These are phyloP conservation scores for Simplicillium aogashimaense DNA, from an alignment of 2,329 filamentous ascomycete species.

Conservation along the genomic window DNA sequence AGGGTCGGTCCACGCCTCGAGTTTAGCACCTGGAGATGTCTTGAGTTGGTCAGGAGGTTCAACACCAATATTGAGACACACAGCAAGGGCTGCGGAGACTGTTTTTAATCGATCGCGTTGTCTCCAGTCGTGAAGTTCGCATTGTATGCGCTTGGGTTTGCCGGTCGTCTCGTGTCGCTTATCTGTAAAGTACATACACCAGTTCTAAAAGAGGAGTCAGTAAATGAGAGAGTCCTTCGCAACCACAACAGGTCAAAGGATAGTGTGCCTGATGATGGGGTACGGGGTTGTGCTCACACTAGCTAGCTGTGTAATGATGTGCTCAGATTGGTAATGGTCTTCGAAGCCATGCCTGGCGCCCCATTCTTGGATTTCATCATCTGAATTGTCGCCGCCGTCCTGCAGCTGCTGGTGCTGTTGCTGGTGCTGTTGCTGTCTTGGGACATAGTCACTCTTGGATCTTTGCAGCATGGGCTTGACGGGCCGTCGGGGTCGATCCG, in stretches of 20 bases:
- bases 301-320: constrained; percentile 76
- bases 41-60: constrained; percentile 96
- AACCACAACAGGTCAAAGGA: not conserved
- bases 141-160: constrained; percentile 61
- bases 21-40: constrained; percentile 82
- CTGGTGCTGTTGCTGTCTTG: constrained; percentile 23
- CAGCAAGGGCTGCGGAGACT: constrained; percentile 84
- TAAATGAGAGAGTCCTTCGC: too few relatives aligned
- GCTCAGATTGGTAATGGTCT: constrained; percentile 81
- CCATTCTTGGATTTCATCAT: constrained; percentile 41
- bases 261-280: constrained; percentile 1
- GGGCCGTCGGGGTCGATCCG: constrained; percentile 25
- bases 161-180: constrained; percentile 94
- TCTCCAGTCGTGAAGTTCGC: constrained; percentile 81
- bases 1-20: constrained; percentile 96
- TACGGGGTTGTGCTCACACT: constrained; percentile 45
- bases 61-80: constrained; percentile 95
- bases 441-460: constrained; percentile 46
- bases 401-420: too few relatives aligned
- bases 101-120: constrained; percentile 96
- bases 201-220: constrained; percentile 50
- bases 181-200: constrained; percentile 99
- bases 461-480: constrained; percentile 41
- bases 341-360: constrained; percentile 79
- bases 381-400: constrained; percentile 27